phyloP scores from a whole-genome alignment of 148 eudicot species.

The Camellia japonica region DNA sequence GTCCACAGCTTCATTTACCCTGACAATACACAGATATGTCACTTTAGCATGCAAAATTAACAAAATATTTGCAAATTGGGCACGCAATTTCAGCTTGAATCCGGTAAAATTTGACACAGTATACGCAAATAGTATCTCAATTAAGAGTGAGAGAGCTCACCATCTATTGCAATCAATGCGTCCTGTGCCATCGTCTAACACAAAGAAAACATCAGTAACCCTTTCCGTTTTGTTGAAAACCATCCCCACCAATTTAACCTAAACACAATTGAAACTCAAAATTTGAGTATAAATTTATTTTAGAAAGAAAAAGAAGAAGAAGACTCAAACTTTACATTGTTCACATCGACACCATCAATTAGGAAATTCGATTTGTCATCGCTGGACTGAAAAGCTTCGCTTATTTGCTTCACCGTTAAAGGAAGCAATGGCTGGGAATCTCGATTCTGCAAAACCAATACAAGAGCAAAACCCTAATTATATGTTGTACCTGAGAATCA shows the following conservation, averaged over 20 bases:
- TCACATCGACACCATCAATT: slow-evolving; percentile 74
- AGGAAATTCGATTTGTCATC: slow-evolving; percentile 50
- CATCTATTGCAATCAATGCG: slow-evolving; percentile 78
- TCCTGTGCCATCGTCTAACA: slow-evolving; percentile 87
- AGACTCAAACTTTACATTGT: slow-evolving; percentile 40
- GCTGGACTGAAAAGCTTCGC: slow-evolving; percentile 44
- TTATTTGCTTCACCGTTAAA: slow-evolving; percentile 80
- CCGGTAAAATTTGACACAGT: neutral
- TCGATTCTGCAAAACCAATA: slow-evolving; percentile 50
- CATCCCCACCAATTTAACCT: slow-evolving; percentile 88
- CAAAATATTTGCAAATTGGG: slow-evolving; percentile 5
- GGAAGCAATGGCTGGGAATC: slow-evolving; percentile 68
- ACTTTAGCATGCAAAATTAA: slow-evolving; percentile 19
- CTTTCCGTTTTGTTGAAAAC: slow-evolving; percentile 61
- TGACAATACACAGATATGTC: slow-evolving; percentile 24
- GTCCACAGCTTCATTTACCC: slow-evolving; percentile 71
- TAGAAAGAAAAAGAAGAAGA: neutral
- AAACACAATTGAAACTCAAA: slow-evolving; percentile 18
- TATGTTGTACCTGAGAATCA: neutral
- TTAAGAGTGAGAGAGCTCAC: slow-evolving; percentile 25
- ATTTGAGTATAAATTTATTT: neutral
- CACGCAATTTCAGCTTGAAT: neutral
- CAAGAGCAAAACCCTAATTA: slow-evolving; percentile 6
- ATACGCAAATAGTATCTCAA: neutral
- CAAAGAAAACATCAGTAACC: slow-evolving; percentile 72